Base-by-base conservation (phyloP, 352 stramenopile species). In the Elongisporangium undulatum region DNA sequence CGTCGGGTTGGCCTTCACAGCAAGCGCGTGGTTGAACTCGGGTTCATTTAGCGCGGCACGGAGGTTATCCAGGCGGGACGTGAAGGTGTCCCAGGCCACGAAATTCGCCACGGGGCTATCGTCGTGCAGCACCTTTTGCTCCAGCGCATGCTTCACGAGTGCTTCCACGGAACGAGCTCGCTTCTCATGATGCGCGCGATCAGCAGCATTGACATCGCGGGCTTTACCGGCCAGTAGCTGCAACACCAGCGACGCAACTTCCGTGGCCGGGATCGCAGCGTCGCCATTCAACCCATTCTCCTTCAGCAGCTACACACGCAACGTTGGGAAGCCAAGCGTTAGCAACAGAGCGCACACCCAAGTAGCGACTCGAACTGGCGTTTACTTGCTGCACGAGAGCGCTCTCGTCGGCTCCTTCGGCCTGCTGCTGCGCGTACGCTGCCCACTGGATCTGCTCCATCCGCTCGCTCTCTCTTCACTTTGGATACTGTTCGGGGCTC, bases 1-100 rank as follows among this genome's bases (percentile, higher is more conserved):
- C 45, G 87, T 78, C 4, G 85, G 83, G 45, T 95, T 95, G n/a
- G 79, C 71, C 59, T 95, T 95, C 26, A 95, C 79, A 0, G 85
- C 85, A 20, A 95, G 55, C 19, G 83, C 84, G 55, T 95, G 85
- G 56, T 72, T 90, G 56, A 93, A 91, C 58, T 75, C 71, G 41
- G 68, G 67, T 66, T 90, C 79, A 0, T 77, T 78, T 20, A 93
- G 86, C 2, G 74, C 77, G 0, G 22, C 51, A 45, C 55, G 68
- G 26, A 93, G 60, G 56, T 90, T 91, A 10, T 66, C 64, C 6
- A 93, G 68, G 1, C 84, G 84, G 16, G 63, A 61, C 57, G 73
- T 73, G 67, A 85, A 89, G 49, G 77, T 70, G 61, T 88, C 74
- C 71, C 72, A 88, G 29, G 75, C 75, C 58, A 89, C 88, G 29